Evolutionary conservation across 179 eudicot genomes (phyloP), one percentile per base, ranked within the genome.

Genomic region (Patellifolia procumbens): DNA sequence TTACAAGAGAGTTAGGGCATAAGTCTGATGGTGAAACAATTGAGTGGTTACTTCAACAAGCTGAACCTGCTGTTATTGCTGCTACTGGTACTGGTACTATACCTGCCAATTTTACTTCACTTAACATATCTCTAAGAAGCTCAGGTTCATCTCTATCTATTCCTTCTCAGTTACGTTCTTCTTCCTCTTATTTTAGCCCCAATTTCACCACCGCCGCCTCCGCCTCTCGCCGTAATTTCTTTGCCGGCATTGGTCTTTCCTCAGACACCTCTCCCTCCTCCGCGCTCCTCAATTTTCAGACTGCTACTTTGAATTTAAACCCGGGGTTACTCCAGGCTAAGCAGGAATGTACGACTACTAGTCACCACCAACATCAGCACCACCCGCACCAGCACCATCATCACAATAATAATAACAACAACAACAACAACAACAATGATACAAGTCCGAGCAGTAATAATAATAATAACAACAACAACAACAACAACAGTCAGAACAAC

Each of bases 21-120:
- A 85, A 85, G 59, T 85, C 88, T 4, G 88, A 85, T 59, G 86
- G 88, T 0, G 86, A 85, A 60, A 85, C 88, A 0, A 85, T 85
- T 1, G 88, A 85, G 74, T 85, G 88, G 88, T 83, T 85, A 2
- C 77, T 85, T 0, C 88, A 86, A 15, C 88, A 86, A 28, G 86
- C 88, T 7, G 86, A 86, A 48, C 88, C 88, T 2, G 82, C 88
- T 0, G 88, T 86, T 6, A 86, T 86, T 22, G 88, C 88, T 10
- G 88, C 88, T 34, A 86, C 88, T 1, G 88, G 86, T 0, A 86
- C 88, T 0, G 88, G 88, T 5, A 85, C 88, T 7, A 85, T 85
- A 8, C 88, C 88, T 0, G 88, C 88, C 2, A 85, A 85, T 63
- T 85, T 85, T 45, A 85, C 88, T 2, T 85, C 88, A 0, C 81